These are phyloP conservation scores for Populus pruinosa DNA, from an alignment of 345 rosid species.

Conservation along the genomic window DNA sequence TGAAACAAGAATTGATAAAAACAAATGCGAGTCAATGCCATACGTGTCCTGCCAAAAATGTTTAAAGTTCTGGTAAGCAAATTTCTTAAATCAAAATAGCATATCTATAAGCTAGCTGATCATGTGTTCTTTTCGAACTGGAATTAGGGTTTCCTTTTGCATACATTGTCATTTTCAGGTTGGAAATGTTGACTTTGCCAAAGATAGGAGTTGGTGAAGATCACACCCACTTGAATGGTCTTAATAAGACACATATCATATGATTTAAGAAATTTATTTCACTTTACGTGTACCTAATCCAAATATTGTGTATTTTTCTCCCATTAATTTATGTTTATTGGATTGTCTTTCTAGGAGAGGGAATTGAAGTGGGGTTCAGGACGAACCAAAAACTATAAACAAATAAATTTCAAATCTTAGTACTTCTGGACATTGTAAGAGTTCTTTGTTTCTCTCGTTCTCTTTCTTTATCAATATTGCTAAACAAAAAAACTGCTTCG, in stretches of 20 bases:
- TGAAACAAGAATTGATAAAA: neutral
- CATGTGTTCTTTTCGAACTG: neutral
- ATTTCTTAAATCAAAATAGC: conserved; percentile 2
- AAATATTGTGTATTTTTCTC: conserved; percentile 18
- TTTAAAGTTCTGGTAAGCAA: neutral
- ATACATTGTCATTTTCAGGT: neutral
- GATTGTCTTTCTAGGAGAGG: conserved; percentile 1
- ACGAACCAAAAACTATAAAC: neutral
- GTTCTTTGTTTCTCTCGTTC: neutral
- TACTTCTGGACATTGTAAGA: neutral
- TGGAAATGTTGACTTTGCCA: conserved; percentile 9
- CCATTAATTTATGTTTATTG: neutral
- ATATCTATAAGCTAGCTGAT: neutral
- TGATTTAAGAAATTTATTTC: conserved; percentile 10
- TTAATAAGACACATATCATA: neutral
- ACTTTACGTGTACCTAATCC: conserved; percentile 41
- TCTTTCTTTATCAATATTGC: neutral
- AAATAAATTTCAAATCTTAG: conserved; percentile 13
- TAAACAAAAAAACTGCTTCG: neutral
- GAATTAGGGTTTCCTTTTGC: neutral
- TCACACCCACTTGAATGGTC: conserved; percentile 22
- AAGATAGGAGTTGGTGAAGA: conserved; percentile 36
- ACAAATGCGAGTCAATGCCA: conserved; percentile 4
- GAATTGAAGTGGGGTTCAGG: conserved; percentile 13
- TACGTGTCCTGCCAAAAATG: conserved; percentile 10